Evolutionary conservation across 169 alveolate species (phyloP), one percentile per base, ranked within the genome.

Genomic region (Plasmodium adleri): DNA sequence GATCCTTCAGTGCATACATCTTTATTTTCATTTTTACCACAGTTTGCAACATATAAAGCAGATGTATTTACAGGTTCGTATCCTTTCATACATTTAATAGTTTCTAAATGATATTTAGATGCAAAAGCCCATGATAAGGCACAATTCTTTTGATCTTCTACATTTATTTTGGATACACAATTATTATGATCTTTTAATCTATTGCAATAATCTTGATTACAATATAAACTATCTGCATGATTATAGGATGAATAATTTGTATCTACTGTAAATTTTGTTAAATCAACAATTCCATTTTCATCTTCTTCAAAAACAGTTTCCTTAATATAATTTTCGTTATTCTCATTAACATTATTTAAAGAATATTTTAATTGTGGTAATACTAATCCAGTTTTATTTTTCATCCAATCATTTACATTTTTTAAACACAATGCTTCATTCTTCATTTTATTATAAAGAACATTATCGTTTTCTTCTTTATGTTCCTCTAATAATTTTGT

Each of bases 41-140:
- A 66, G 12, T 66, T 20, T 15, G 56, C 59, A 2, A 66, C 28
- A 22, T 66, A 66, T 66, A 66, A 66, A 0, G 59, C 56, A 3
- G 74, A 66, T 13, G 39, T n/a, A 15, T 26, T 28, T 15, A 22
- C 0, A 32, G 13, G 56, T 28, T 43, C 74, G 32, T 66, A 66
- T 22, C 74, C 74, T 17, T 43, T 66, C 74, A 66, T 66, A 66
- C 74, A 66, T 28, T 68, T 67, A 54, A 88, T 66, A 45, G 88
- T 74, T 68, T 88, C 93, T 49, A 88, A 43, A 70, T 88, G 93
- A 12, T 75, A 50, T 50, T 67, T 78, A 22, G 88, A 76, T 15
- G 93, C 93, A 64, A 88, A 88, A 5, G 52, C 24, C 93, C 93
- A 88, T 3, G 88, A 88, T n/a, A 68, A 43, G 1, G 80, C 90